Conservation (phyloP, 2,329 filamentous ascomycete genomes). For the Ambrosiella xylebori region DNA sequence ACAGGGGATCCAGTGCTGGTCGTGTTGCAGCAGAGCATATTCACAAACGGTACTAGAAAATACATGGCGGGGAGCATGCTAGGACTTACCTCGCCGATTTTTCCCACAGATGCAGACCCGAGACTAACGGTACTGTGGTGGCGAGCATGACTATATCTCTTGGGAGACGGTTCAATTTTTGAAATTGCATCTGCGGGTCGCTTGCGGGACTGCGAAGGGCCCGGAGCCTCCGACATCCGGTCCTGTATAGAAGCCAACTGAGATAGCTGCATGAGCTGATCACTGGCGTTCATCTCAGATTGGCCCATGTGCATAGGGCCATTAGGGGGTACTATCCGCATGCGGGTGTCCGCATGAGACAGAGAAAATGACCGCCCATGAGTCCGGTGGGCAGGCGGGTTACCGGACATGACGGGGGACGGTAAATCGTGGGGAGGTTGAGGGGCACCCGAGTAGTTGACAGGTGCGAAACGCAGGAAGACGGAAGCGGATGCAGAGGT, state of each 20-base stretch:
- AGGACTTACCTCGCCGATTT: constrained; percentile 41
- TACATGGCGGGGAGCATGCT: not conserved
- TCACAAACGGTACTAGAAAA: not conserved
- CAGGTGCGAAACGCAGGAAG: constrained; percentile 1
- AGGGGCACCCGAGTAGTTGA: constrained; percentile 2
- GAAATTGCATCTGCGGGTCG: constrained; percentile 53
- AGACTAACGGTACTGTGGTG: constrained; percentile 48
- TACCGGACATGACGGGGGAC: not conserved
- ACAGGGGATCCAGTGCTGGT: not conserved
- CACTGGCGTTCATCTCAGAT: constrained; percentile 19
- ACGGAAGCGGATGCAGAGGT: not conserved
- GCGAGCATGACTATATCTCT: constrained; percentile 37
- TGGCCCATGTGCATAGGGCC: constrained; percentile 25
- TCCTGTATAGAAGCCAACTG: constrained; percentile 31
- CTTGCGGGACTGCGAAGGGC: constrained; percentile 30
- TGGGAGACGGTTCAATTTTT: constrained; percentile 25
- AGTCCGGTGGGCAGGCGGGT: not conserved
- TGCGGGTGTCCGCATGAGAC: not conserved
- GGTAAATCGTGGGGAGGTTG: not conserved
- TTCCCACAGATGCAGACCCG: constrained; percentile 40
- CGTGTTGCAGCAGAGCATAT: not conserved
- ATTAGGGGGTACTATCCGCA: constrained; percentile 13
- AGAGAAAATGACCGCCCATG: not conserved
- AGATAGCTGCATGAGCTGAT: constrained; percentile 29
- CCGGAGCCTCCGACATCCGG: constrained; percentile 24